Conservation (phyloP, 1,139 yeast species). For the Blastobotrys malaysiensis region DNA sequence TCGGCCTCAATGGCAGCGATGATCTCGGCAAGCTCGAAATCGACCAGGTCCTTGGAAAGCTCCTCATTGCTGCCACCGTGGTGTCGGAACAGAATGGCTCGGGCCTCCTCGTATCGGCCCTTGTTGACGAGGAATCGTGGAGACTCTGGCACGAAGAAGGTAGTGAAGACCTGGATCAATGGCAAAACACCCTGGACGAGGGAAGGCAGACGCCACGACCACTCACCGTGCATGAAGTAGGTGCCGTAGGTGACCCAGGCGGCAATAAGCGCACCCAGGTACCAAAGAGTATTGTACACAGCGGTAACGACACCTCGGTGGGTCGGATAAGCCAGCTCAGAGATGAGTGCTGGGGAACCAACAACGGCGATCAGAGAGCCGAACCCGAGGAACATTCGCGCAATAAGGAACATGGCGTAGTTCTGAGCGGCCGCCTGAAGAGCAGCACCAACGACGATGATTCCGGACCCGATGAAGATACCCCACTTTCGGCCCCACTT, state of each 20-base stretch:
- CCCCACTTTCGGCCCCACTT: constrained; percentile 10
- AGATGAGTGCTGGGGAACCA: constrained; percentile 39
- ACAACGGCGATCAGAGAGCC: constrained; percentile 36
- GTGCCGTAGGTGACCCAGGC: constrained; percentile 52
- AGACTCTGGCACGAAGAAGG: constrained; percentile 47
- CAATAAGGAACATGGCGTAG: constrained; percentile 9
- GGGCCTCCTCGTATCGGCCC: constrained; percentile 59
- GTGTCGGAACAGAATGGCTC: constrained; percentile 5
- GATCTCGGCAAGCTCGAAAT: constrained; percentile 23
- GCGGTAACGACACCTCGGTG: constrained; percentile 45
- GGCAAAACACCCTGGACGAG: constrained; percentile 40
- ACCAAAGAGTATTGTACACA: constrained; percentile 47
- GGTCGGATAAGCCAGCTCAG: constrained; percentile 37
- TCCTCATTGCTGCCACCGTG: constrained; percentile 11
- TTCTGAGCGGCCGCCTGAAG: constrained; percentile 10
- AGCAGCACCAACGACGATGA: constrained; percentile 8
- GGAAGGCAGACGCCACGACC: constrained; percentile 45
- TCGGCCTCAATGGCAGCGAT: constrained; percentile 19
- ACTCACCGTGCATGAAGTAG: constrained; percentile 19
- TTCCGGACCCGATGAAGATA: constrained; percentile 6
- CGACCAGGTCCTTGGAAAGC: constrained; percentile 17
- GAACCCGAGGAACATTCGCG: constrained; percentile 10
- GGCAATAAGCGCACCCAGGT: constrained; percentile 51
- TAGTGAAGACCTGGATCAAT: constrained; percentile 28
- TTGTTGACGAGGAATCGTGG: constrained; percentile 74